These are phyloP conservation scores for Curvularia hawaiiensis DNA, from an alignment of 2,329 filamentous ascomycete species.

Conservation along the genomic window DNA sequence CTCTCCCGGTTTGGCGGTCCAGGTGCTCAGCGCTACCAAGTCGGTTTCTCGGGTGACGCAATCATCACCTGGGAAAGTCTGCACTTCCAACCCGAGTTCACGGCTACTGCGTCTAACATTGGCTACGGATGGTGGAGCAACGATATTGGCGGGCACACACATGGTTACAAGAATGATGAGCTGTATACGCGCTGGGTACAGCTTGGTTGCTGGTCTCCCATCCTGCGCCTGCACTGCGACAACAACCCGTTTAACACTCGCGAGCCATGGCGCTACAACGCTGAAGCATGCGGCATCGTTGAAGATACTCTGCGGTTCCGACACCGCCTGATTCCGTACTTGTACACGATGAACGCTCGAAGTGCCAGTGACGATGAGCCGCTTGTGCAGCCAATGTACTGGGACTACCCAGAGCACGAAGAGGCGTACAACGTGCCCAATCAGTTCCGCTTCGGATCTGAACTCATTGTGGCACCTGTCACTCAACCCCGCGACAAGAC, in stretches of 20 bases:
- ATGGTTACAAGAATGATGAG: conserved; percentile 63
- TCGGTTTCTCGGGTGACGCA: conserved; percentile 69
- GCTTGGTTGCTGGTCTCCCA: conserved; percentile 64
- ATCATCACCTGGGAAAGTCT: conserved; percentile 65
- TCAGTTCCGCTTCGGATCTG: conserved; percentile 64
- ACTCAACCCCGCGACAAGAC: conserved; percentile 55
- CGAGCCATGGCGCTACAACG: conserved; percentile 64
- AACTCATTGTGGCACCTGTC: conserved; percentile 63
- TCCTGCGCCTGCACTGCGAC: conserved; percentile 65
- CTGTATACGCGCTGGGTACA: conserved; percentile 66
- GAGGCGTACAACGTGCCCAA: conserved; percentile 63
- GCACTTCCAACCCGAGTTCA: conserved; percentile 70
- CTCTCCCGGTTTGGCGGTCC: conserved; percentile 68
- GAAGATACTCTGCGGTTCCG: conserved; percentile 58
- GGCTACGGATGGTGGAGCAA: conserved; percentile 73
- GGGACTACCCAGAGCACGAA: conserved; percentile 59
- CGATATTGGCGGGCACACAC: conserved; percentile 69
- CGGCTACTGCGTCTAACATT: conserved; percentile 68
- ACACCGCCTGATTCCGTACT: conserved; percentile 64
- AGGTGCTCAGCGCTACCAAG: conserved; percentile 67
- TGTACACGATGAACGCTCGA: conserved; percentile 62
- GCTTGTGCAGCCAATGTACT: conserved; percentile 67
- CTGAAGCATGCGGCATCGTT: conserved; percentile 55
- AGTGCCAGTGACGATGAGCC: conserved; percentile 55
- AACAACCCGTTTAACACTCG: conserved; percentile 64